A percentile compares a stretch with the other conserved stretches of the same genome.
These are phyloP conservation scores for Tylopilus balloui DNA, from an alignment of 768 basidiomycete species.

Conservation along the genomic window DNA sequence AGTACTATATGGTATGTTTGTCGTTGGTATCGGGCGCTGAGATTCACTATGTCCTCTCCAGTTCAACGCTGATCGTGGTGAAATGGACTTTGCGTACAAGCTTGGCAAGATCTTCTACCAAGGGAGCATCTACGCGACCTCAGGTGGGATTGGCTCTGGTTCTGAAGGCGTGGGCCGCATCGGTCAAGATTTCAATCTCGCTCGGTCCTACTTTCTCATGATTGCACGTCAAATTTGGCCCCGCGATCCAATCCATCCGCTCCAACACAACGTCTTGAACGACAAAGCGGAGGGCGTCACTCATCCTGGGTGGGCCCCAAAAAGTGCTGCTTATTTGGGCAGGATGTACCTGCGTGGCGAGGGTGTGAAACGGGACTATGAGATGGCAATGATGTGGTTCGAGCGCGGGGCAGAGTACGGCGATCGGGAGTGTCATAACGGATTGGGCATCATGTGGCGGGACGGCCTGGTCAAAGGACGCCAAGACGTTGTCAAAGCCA, in stretches of 20 bases:
- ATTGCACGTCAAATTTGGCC: conserved; percentile 89
- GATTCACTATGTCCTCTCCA: conserved; percentile 29
- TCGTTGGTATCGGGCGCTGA: neutral
- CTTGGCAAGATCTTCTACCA: conserved; percentile 96
- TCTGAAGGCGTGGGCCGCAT: conserved; percentile 92
- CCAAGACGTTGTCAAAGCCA: conserved; percentile 62
- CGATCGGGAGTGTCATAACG: conserved; percentile 87
- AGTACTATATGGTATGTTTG: conserved; percentile 75
- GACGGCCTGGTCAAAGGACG: conserved; percentile 77
- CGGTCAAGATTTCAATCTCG: conserved; percentile 69
- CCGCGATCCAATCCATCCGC: conserved; percentile 58
- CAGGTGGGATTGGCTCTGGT: conserved; percentile 80
- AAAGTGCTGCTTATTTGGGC: conserved; percentile 84
- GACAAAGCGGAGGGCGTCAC: conserved; percentile 50
- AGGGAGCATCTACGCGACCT: conserved; percentile 80
- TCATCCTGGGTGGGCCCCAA: conserved; percentile 60
- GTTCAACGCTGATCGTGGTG: conserved; percentile 95
- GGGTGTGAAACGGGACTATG: conserved; percentile 74
- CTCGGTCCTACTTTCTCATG: conserved; percentile 76
- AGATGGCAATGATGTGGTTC: conserved; percentile 88
- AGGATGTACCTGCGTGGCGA: conserved; percentile 94
- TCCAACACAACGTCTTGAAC: conserved; percentile 38
- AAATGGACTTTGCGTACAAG: conserved; percentile 83
- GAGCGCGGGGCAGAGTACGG: conserved; percentile 76
- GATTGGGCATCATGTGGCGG: conserved; percentile 86